Conservation (phyloP, 2,329 filamentous ascomycete species). For the Tricladium varicosporioides region DNA sequence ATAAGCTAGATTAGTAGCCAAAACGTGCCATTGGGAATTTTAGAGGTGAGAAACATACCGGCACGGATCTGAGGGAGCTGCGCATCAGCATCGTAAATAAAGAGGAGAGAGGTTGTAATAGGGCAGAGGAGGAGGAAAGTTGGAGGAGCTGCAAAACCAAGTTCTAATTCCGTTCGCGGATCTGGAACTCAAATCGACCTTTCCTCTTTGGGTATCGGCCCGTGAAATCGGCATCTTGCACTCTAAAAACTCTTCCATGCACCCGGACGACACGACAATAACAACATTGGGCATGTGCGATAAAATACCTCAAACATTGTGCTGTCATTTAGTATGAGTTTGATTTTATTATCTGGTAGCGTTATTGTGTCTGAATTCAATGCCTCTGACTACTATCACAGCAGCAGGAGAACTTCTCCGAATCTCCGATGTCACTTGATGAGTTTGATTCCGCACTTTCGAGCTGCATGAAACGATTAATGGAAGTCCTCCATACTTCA, state of each 20-base stretch:
- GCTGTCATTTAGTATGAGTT: no score
- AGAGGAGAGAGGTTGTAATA: slow-evolving; percentile 15
- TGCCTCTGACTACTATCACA: not conserved
- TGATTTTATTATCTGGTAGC: no score
- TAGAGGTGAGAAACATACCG: slow-evolving; percentile 38
- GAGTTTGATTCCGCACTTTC: no score
- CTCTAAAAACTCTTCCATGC: not conserved
- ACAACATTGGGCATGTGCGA: not conserved
- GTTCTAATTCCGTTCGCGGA: slow-evolving; percentile 1
- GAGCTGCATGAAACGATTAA: no score
- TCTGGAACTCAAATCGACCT: not conserved
- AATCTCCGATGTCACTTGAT: no score
- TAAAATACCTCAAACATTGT: no score
- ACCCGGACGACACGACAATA: slow-evolving; percentile 1
- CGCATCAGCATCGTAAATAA: slow-evolving; percentile 32
- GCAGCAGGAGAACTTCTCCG: no score
- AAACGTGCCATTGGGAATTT: slow-evolving; percentile 25
- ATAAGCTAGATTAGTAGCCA: slow-evolving; percentile 28
- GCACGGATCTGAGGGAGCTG: slow-evolving; percentile 40
- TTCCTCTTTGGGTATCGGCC: not conserved
- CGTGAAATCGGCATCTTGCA: slow-evolving; percentile 1
- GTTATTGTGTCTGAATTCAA: not conserved
- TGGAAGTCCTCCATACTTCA: no score
- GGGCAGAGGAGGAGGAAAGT: slow-evolving; percentile 6
- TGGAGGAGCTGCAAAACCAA: slow-evolving; percentile 6